phyloP scores from a whole-genome alignment of 306 rosid genomes.

The Parietaria judaica region DNA sequence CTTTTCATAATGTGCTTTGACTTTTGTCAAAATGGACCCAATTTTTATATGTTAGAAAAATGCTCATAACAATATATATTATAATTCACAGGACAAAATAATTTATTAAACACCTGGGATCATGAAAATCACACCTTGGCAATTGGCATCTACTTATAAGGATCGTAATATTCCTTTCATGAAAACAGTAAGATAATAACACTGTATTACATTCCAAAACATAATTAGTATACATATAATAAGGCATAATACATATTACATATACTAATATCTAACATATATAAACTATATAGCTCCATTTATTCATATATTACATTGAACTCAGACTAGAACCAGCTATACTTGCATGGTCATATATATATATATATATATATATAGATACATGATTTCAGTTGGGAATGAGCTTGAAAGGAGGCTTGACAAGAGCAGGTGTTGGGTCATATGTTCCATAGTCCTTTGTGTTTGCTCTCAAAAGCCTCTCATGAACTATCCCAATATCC shows the following conservation, averaged over 20 bases:
- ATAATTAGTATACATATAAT: neutral
- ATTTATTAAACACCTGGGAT: too few species aligned
- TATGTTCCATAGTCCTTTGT: slow-evolving; percentile 81
- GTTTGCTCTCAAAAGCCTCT: slow-evolving; percentile 69
- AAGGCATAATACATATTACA: too few species aligned
- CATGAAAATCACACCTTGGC: too few species aligned
- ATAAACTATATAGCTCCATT: neutral
- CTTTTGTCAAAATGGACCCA: too few species aligned
- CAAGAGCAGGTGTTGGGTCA: slow-evolving; percentile 78
- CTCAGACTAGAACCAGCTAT: neutral
- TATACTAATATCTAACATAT: neutral
- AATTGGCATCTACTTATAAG: too few species aligned
- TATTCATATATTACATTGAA: slow-evolving; percentile 1
- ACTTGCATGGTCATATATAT: neutral
- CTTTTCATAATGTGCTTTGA: too few species aligned
- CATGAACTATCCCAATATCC: slow-evolving; percentile 37
- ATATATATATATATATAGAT: slow-evolving; percentile 6
- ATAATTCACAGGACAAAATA: too few species aligned
- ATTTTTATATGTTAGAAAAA: too few species aligned
- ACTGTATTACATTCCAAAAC: neutral
- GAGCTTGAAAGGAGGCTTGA: slow-evolving; percentile 96
- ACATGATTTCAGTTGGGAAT: slow-evolving; percentile 55
- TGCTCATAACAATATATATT: too few species aligned
- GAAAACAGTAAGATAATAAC: neutral
- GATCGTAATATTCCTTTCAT: neutral